Percentiles rank a stretch among this genome's conserved stretches.
Conservation (phyloP, 306 rosid species). For the Vicia villosa region DNA sequence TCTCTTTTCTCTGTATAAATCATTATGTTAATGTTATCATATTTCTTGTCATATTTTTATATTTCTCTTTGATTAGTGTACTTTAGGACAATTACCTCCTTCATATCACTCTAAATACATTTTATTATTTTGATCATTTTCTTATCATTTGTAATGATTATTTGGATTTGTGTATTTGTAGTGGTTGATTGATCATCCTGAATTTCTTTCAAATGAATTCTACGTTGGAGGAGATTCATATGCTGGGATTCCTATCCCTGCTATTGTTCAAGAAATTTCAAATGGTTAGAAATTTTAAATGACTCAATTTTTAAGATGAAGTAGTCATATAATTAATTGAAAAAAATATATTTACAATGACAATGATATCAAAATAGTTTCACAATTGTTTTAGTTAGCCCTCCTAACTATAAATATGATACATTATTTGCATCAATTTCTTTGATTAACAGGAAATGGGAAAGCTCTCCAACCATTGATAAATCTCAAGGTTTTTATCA, state of each 20-base stretch:
- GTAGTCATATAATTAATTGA: not conserved
- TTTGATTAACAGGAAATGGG: slow-evolving; percentile 50
- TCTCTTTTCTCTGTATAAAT: too few relatives aligned
- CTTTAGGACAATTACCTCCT: too few relatives aligned
- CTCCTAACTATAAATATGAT: too few relatives aligned
- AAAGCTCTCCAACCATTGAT: slow-evolving; percentile 46
- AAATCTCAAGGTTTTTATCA: slow-evolving; percentile 39
- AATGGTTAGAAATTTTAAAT: slow-evolving; percentile 47
- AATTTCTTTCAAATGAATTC: slow-evolving; percentile 54
- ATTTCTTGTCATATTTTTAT: too few relatives aligned
- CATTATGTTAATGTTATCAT: too few relatives aligned
- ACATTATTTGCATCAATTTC: not conserved
- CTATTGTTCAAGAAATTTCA: slow-evolving; percentile 51
- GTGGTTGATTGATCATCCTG: slow-evolving; percentile 73
- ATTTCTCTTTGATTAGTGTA: too few relatives aligned
- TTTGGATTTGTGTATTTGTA: slow-evolving; percentile 45
- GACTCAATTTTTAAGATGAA: not conserved
- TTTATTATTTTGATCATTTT: too few relatives aligned
- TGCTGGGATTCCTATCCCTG: slow-evolving; percentile 64
- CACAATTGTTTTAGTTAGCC: too few relatives aligned
- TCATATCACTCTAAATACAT: too few relatives aligned
- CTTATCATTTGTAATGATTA: not conserved
- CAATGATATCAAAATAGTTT: too few relatives aligned
- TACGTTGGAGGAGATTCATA: slow-evolving; percentile 73
- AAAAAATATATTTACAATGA: too few relatives aligned